phyloP scores from a whole-genome alignment of 2,329 filamentous ascomycete species.

The Pseudogymnoascus pannorum region DNA sequence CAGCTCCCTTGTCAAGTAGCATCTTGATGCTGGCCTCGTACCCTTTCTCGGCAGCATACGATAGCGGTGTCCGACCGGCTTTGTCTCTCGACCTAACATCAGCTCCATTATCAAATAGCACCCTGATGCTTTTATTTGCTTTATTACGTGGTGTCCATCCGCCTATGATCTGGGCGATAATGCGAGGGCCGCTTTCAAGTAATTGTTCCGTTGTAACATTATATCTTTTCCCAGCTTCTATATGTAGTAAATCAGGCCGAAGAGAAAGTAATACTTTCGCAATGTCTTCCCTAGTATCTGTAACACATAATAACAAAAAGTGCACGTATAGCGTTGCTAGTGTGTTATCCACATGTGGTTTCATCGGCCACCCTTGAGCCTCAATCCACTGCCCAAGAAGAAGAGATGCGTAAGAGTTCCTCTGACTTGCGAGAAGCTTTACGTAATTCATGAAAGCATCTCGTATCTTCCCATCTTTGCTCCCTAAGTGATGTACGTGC shows the following conservation, averaged over 20 bases:
- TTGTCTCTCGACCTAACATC: neutral
- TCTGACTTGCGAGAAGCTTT: neutral
- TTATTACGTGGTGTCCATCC: too few relatives aligned
- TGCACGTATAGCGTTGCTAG: too few relatives aligned
- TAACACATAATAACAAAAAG: neutral
- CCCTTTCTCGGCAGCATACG: neutral
- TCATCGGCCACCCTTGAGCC: neutral
- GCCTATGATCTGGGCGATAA: neutral
- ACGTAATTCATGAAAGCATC: neutral
- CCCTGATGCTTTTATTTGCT: too few relatives aligned
- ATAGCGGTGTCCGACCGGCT: slow-evolving; percentile 3
- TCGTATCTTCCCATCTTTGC: neutral
- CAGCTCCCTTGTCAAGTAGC: slow-evolving; percentile 9
- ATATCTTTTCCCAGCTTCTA: neutral
- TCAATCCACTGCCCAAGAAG: neutral
- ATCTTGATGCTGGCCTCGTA: neutral
- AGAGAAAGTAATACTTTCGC: neutral
- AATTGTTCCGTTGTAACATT: neutral
- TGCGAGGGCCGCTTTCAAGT: neutral
- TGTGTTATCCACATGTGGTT: neutral
- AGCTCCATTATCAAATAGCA: neutral
- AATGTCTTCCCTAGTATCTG: neutral
- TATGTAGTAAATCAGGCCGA: neutral
- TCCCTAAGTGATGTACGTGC: neutral
- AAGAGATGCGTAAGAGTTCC: neutral